Percentiles rank a stretch among this genome's conserved stretches.
phyloP scores from a whole-genome alignment of 2,329 filamentous ascomycete species.

The Ceratocystis cacaofunesta region DNA sequence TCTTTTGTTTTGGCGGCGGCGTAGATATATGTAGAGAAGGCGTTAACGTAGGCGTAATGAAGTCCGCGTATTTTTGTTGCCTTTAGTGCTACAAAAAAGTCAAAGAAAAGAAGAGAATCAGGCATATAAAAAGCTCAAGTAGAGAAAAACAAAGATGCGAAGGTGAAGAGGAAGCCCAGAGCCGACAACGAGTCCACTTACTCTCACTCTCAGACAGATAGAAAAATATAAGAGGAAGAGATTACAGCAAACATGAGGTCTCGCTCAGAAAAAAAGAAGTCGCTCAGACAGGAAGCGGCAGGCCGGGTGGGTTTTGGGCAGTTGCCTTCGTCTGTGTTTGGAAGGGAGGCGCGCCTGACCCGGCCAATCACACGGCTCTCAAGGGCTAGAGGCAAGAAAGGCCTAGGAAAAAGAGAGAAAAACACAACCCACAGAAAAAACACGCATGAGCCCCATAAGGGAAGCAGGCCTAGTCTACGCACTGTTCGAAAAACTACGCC shows the following conservation, averaged over 20 bases:
- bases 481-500: too few relatives aligned
- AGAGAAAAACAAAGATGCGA: background rate
- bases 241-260: background rate
- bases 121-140: background rate
- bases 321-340: constrained; percentile 8
- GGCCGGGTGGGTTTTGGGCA: constrained; percentile 10
- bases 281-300: background rate
- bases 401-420: background rate
- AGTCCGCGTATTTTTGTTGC: background rate
- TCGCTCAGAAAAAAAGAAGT: constrained; percentile 8
- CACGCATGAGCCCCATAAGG: constrained; percentile 9
- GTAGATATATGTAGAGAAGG: background rate
- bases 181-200: too few relatives aligned
- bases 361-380: constrained; percentile 12
- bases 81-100: too few relatives aligned
- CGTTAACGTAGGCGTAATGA: background rate
- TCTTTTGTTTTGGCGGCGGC: background rate
- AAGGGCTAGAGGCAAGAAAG: background rate
- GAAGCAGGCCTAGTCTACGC: too few relatives aligned
- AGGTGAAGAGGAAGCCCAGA: background rate
- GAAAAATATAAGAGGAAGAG: constrained; percentile 7
- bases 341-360: constrained; percentile 13
- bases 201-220: background rate
- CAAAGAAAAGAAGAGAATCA: background rate
- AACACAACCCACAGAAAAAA: constrained; percentile 7